Evolutionary conservation across 495 filamentous ascomycete species (phyloP).

Genomic region (Patellaria atrata): DNA sequence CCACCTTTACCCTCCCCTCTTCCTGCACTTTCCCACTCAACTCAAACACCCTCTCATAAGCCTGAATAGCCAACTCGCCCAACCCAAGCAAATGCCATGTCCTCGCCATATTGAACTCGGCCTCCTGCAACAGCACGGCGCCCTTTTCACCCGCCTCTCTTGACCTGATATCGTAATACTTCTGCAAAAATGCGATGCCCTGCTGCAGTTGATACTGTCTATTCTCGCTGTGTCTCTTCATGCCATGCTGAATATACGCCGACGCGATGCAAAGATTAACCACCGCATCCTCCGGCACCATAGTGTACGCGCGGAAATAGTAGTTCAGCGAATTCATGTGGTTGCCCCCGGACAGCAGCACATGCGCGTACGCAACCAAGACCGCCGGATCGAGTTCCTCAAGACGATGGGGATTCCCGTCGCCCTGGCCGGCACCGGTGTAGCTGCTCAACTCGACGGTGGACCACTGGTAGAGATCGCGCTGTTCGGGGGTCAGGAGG

Average conservation of each 20-base stretch:
- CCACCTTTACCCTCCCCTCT: slow-evolving; percentile 14
- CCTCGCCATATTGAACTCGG: slow-evolving; percentile 77
- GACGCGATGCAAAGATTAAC: slow-evolving; percentile 61
- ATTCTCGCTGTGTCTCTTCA: slow-evolving; percentile 82
- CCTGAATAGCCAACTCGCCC: slow-evolving; percentile 58
- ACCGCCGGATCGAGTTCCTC: slow-evolving; percentile 54
- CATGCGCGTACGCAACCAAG: slow-evolving; percentile 77
- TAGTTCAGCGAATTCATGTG: slow-evolving; percentile 80
- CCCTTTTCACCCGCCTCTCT: slow-evolving; percentile 20
- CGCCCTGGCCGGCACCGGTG: slow-evolving; percentile 9
- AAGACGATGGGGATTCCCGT: slow-evolving; percentile 6
- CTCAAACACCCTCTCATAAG: slow-evolving; percentile 48
- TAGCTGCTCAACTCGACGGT: slow-evolving; percentile 4
- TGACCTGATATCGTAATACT: slow-evolving; percentile 51
- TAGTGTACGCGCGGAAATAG: slow-evolving; percentile 70
- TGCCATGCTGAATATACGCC: slow-evolving; percentile 67
- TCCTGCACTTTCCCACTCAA: slow-evolving; percentile 33
- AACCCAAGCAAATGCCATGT: slow-evolving; percentile 72
- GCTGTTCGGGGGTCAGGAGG: slow-evolving; percentile 22
- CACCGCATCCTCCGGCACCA: slow-evolving; percentile 61
- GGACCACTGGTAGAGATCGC: slow-evolving; percentile 22
- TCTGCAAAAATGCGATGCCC: slow-evolving; percentile 62
- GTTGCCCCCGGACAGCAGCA: slow-evolving; percentile 61
- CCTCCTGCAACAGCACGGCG: slow-evolving; percentile 53
- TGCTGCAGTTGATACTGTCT: slow-evolving; percentile 75